phyloP scores from a whole-genome alignment of 306 rosid genomes.

The Fagus sylvatica region DNA sequence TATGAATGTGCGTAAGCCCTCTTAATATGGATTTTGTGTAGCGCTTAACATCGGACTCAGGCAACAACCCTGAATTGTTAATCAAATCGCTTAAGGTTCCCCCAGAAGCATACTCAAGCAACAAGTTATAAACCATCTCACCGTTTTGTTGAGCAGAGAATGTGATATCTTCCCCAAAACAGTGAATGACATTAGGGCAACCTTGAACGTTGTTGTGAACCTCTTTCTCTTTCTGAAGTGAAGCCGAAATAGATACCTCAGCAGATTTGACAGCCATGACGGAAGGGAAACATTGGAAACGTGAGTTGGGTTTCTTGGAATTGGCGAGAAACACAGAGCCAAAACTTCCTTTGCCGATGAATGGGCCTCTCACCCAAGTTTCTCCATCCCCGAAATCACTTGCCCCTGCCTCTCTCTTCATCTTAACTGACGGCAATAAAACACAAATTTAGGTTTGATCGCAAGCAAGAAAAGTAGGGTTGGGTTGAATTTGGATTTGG shows the following conservation, averaged over 20 bases:
- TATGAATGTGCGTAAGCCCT: constrained; percentile 16
- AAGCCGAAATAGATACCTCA: constrained; percentile 6
- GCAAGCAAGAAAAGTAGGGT: too few relatives aligned
- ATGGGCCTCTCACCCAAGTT: background rate
- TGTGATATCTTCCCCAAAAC: constrained; percentile 24
- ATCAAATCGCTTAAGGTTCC: constrained; percentile 18
- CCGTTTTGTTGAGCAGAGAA: constrained; percentile 3
- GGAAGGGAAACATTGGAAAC: constrained; percentile 6
- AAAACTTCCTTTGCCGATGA: constrained; percentile 33
- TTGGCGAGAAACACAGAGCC: constrained; percentile 32
- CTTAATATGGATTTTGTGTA: constrained; percentile 1
- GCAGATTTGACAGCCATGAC: constrained; percentile 29
- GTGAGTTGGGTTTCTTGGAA: background rate
- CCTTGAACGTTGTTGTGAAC: constrained; percentile 9
- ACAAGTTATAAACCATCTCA: constrained; percentile 21
- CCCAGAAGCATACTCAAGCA: constrained; percentile 24
- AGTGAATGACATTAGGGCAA: constrained; percentile 7
- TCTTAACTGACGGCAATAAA: too few relatives aligned
- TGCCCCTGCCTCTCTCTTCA: background rate
- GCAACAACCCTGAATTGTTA: background rate
- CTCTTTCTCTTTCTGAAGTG: constrained; percentile 25
- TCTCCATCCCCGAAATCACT: background rate
- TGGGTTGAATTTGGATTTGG: too few relatives aligned
- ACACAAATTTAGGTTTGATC: too few relatives aligned
- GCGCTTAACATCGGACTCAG: background rate